Base-by-base conservation (phyloP, 2,329 filamentous ascomycete genomes). In the Rhynchosporium secalis region DNA sequence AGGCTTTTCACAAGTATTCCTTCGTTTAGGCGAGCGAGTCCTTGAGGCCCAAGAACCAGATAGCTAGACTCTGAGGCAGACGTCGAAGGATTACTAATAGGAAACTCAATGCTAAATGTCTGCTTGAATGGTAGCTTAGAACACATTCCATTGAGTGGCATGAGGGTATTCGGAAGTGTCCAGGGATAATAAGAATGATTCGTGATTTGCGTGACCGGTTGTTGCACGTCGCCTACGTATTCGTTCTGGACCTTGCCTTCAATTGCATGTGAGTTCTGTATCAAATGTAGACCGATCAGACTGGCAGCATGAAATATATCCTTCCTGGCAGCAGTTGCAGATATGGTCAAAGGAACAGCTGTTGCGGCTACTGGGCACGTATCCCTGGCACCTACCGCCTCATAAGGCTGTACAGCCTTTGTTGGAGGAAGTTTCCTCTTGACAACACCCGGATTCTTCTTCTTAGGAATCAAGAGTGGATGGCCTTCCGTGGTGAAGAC, bases 401-500 rank as follows among this genome's bases (percentile, higher is more conserved):
- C 40, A 47, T 64, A 41, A 8, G 61, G 47, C 40, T 84, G 68
- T 78, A 86, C 26, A 68, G 75, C 52, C 60, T 63, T 71, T 10
- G 56, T 68, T 13, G 56, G 57, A 47, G 64, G 41, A 6, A 57
- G 31, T 15, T 68, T 67, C 15, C 58, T 62, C 45, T 63, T 59
- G 36, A 61, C 36, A 4, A 65, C 12, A 2, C 51, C 57, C 61
- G 58, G 15, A 48, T 48, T 66, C 28, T 73, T 68, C 63, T 76
- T 78, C 62, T 79, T 81, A 12, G 93, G 93, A 58, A 99, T 89
- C 47, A 98, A 82, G 49, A 99, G 80, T 3, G 95, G 95, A 75
- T 99, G 95, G 0, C 94, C 95, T 76, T 99, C 95, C 0, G 95
- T 99, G 0, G 91, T 95, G 74, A 99, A 98, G 13, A 99, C 94